Evolutionary conservation across 768 basidiomycete genomes (phyloP), one percentile per base, ranked within the genome.

Genomic region (Lentinula edodes): DNA sequence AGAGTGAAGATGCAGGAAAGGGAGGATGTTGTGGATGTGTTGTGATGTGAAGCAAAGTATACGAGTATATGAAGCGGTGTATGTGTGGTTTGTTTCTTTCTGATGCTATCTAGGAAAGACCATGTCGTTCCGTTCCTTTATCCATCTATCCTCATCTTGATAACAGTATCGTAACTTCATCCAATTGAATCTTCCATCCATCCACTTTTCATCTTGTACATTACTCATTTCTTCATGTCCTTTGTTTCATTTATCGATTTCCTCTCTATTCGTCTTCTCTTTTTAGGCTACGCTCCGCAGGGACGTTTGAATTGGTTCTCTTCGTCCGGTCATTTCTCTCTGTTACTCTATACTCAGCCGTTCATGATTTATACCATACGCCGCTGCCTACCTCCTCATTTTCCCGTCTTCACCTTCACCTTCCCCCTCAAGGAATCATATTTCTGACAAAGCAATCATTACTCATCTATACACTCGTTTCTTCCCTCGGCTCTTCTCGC

Each of bases 1-100:
- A 39, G 7, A 9, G 9, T 13, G 38, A 85, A 38, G 83, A 87
- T 6, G 81, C 80, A 13, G 70, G 67, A 1, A 77, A 72, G 36
- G 82, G 78, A 35, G 86, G 88, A 42, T 92, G 91, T 70, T 93
- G 91, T 79, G 89, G 87, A 74, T 93, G 91, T 74, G 75, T 90
- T 66, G 81, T 93, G 71, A 93, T 93, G 91, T 93, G 84, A 91
- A 18, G 20, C 43, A 45, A n/a, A 45, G 43, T 7, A 23, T 3
- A 3, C 20, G 18, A 46, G 13, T 43, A 43, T 43, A 43, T n/a
- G 13, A 43, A 43, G 42, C 42, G 15, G 16, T 43, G 16, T 43
- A n/a, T n/a, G 16, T 43, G 42, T 28, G 28, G 28, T 28, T 28
- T 28, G 16, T 43, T 6, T 43, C 5, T 43, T 43, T 43, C 42